Base-by-base conservation (phyloP, 1,284 basidiomycete species). In the Somion occarium region DNA sequence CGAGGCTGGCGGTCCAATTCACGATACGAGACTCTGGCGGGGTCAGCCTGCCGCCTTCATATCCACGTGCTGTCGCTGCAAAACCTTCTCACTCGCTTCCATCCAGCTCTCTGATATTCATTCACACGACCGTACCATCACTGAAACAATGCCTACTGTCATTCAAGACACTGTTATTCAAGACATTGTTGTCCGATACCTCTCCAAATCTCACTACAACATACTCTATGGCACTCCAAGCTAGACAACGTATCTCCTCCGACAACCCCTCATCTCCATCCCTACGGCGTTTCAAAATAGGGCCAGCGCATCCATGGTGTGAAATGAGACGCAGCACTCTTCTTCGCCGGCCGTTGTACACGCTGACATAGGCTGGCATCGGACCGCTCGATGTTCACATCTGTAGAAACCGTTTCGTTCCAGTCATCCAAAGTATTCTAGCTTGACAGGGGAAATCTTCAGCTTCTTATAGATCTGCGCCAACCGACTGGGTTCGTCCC, bases 401-500 rank as follows among this genome's bases (percentile, higher is more conserved):
- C 15, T 7, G 7, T 34, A 34, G 7, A 15, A 34, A 9, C 9
- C n/a, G 15, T 25, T 13, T 38, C 43, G 51, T 49, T 46, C 45
- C 18, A 9, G 19, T 56, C 56, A 79, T 59, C 73, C 72, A 65
- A 84, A 83, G 49, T 77, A 73, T 55, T 68, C 64, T 30, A 68
- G 61, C 51, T 61, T 63, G 13, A 57, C 61, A 19, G 68, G 64
- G 19, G 47, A 61, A 44, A 76, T 59, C 1, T 73, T 68, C 43
- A 85, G 64, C 57, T 69, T 69, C 48, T 67, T 67, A 51, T 85
- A 68, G 51, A 86, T 69, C 39, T 68, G 64, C 47, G 54, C 39
- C 69, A 85, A 73, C 65, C 70, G 71, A 55, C 56, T 64, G 22
- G 70, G 68, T 47, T 77, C 75, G 51, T 74, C 68, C 55, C 55